Evolutionary conservation across 1,284 basidiomycete genomes (phyloP), one percentile per base, ranked within the genome.

Genomic region (Microbotryum lychnidis-dioicae): DNA sequence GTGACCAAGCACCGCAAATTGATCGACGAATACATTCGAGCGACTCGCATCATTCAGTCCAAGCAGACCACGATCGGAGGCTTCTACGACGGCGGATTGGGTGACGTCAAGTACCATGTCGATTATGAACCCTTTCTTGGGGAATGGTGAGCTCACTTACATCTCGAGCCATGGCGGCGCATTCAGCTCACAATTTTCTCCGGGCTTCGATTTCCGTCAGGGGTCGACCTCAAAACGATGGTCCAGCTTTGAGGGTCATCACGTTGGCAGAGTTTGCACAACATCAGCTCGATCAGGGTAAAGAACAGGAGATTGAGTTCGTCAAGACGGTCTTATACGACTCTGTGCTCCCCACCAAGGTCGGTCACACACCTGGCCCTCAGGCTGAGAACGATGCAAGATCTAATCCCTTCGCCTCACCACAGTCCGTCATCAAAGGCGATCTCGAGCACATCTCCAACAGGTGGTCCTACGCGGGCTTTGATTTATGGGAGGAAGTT

Each of bases 51-150:
- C 10, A 68, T 81, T 46, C 80, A 81, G 70, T 68, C 70, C 29
- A 58, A 70, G 21, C 33, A 68, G 14, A 80, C 77, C 27, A 77
- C 74, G 0, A 76, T 76, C 2, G 80, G 80, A 10, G 74, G 75
- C 12, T 74, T 78, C 55, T 56, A 62, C 29, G 55, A 68, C n/a
- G 80, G 79, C 10, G 79, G 80, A 1, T 62, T 81, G 23, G 79
- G 78, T n/a, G 80, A 82, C 66, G 80, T 80, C 45, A 82, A 82
- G 70, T 81, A 78, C 65, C 54, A 78, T 29, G 73, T 76, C 7
- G 70, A 78, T 44, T 53, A 50, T 49, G 57, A 63, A 25, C 66
- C 67, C 4, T 69, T 64, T 55, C 49, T 47, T 20, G 65, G 62
- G 5, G 62, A 63, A 44, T 68, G 67, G 37, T 42, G 4, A 42